phyloP scores from a whole-genome alignment of 2,329 filamentous ascomycete genomes.

The Colletotrichum falcatum region DNA sequence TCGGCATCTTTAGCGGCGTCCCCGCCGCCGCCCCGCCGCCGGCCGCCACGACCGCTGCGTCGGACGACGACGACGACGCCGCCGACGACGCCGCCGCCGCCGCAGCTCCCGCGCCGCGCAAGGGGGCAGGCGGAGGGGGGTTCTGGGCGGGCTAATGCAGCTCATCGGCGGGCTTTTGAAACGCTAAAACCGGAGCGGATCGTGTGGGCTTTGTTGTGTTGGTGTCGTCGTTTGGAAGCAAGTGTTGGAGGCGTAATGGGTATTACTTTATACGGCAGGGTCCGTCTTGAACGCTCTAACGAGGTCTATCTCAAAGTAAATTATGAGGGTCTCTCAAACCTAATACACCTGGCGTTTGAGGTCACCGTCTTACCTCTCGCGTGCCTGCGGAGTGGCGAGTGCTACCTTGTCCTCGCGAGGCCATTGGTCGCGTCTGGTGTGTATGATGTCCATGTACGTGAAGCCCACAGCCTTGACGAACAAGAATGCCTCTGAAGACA shows the following conservation, averaged over 20 bases:
- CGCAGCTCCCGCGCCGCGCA: neutral
- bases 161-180: neutral
- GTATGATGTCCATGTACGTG: too few relatives aligned
- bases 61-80: too few relatives aligned
- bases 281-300: slow-evolving; percentile 18
- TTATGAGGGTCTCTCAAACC: slow-evolving; percentile 10
- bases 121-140: neutral
- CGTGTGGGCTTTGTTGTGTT: neutral
- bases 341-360: slow-evolving; percentile 20
- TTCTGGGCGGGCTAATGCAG: slow-evolving; percentile 8
- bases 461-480: neutral
- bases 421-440: neutral
- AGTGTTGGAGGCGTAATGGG: slow-evolving; percentile 11
- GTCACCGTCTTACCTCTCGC: neutral
- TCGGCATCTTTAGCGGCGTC: slow-evolving; percentile 16
- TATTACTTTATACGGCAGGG: slow-evolving; percentile 27
- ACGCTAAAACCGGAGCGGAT: neutral
- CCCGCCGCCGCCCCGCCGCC: neutral
- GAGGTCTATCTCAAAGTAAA: neutral
- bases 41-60: neutral
- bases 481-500: neutral
- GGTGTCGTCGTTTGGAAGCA: slow-evolving; percentile 3
- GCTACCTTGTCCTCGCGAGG: neutral
- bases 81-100: too few relatives aligned
- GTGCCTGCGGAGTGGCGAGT: neutral